Conservation (phyloP, 371 early-diverging fungal species). For the Mortierella polycephala region DNA sequence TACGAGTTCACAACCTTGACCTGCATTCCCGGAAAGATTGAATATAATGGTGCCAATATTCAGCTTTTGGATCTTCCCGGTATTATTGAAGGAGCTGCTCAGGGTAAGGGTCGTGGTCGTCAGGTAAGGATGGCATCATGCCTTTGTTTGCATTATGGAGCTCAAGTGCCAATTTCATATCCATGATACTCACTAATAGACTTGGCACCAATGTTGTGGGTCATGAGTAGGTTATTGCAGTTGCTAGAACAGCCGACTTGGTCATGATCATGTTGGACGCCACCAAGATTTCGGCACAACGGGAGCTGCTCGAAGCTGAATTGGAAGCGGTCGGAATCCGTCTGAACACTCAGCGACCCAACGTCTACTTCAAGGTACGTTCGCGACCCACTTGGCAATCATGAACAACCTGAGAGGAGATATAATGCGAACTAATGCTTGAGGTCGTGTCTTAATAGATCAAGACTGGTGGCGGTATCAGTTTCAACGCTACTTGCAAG, state of each 20-base stretch:
- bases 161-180: too few relatives aligned
- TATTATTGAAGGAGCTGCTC: constrained; percentile 99
- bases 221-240: constrained; percentile 71
- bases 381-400: neutral
- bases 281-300: constrained; percentile 88
- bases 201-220: neutral
- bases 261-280: constrained; percentile 99
- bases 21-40: constrained; percentile 97
- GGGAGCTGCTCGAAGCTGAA: constrained; percentile 95
- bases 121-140: constrained; percentile 69
- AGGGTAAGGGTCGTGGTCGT: constrained; percentile 99
- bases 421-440: too few relatives aligned
- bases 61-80: constrained; percentile 92
- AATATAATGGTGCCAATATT: constrained; percentile 98
- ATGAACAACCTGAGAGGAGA: too few relatives aligned
- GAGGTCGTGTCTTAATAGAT: constrained; percentile 49
- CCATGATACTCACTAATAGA: too few relatives aligned
- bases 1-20: constrained; percentile 99
- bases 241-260: constrained; percentile 98
- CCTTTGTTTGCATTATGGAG: too few relatives aligned
- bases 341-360: constrained; percentile 92
- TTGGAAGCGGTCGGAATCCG: constrained; percentile 99
- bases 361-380: constrained; percentile 92
- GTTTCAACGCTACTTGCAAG: constrained; percentile 92
- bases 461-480: constrained; percentile 98